phyloP scores from a whole-genome alignment of 805 yeast species.

The Suhomyces prunicola region DNA sequence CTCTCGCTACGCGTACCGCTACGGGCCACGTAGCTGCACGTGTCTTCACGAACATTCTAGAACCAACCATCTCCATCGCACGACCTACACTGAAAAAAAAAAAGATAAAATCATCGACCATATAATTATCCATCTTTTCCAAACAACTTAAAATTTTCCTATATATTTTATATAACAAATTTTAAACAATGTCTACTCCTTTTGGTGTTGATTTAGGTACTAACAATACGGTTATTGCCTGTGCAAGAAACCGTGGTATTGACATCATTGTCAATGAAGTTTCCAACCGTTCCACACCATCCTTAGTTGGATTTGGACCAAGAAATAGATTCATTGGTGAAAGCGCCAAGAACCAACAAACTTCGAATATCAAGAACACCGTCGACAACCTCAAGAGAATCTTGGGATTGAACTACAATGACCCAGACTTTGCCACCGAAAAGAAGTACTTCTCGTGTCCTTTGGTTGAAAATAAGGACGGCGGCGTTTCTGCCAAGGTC shows the following conservation, averaged over 20 bases:
- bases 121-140: slow-evolving; percentile 1
- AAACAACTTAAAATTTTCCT: background rate
- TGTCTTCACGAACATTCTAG: slow-evolving; percentile 2
- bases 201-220: slow-evolving; percentile 98
- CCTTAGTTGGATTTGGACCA: slow-evolving; percentile 83
- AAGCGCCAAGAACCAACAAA: slow-evolving; percentile 92
- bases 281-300: slow-evolving; percentile 94
- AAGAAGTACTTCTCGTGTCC: slow-evolving; percentile 69
- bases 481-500: slow-evolving; percentile 81
- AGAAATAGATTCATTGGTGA: slow-evolving; percentile 94
- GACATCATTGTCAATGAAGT: slow-evolving; percentile 98
- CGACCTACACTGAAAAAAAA: slow-evolving; percentile 4
- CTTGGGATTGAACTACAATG: slow-evolving; percentile 69
- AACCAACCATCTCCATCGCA: background rate
- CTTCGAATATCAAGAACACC: slow-evolving; percentile 93
- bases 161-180: background rate
- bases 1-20: background rate
- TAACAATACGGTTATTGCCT: slow-evolving; percentile 85
- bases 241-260: slow-evolving; percentile 98
- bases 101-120: background rate
- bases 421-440: slow-evolving; percentile 78
- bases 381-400: slow-evolving; percentile 93
- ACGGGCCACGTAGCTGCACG: background rate
- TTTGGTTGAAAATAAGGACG: slow-evolving; percentile 66
- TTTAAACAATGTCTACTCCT: slow-evolving; percentile 74